Evolutionary conservation across 495 filamentous ascomycete genomes (phyloP).

Genomic region (Geopyxis carbonaria): DNA sequence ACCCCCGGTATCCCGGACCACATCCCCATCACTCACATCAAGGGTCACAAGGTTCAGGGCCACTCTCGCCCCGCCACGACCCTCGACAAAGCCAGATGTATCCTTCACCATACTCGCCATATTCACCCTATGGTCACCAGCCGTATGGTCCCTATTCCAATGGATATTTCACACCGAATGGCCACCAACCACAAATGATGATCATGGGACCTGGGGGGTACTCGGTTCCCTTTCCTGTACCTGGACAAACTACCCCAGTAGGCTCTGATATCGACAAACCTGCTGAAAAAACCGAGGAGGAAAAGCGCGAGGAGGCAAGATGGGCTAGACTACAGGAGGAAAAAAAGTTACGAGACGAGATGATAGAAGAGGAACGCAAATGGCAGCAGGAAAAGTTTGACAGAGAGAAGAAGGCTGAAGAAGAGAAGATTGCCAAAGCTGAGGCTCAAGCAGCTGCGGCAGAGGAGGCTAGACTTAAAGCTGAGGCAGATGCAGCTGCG

Average conservation of each 20-base stretch:
- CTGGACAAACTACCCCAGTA: slow-evolving; percentile 11
- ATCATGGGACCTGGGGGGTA: slow-evolving; percentile 23
- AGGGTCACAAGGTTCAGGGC: no score
- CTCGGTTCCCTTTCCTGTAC: slow-evolving; percentile 14
- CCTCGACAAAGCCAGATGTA: slow-evolving; percentile 8
- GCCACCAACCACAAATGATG: slow-evolving; percentile 21
- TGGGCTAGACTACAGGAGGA: slow-evolving; percentile 18
- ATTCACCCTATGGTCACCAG: slow-evolving; percentile 6
- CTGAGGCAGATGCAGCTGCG: slow-evolving; percentile 25
- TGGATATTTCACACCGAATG: slow-evolving; percentile 4
- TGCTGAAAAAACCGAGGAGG: slow-evolving; percentile 20
- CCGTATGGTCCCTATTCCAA: slow-evolving; percentile 3
- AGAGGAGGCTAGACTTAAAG: no score
- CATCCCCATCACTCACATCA: no score
- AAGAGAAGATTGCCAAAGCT: slow-evolving; percentile 22
- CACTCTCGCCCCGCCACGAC: slow-evolving; percentile 7
- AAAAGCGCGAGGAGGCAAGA: slow-evolving; percentile 19
- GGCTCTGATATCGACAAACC: slow-evolving; percentile 12
- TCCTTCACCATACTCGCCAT: not conserved
- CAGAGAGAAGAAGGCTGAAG: slow-evolving; percentile 21
- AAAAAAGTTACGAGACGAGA: slow-evolving; percentile 22
- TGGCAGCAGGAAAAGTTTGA: slow-evolving; percentile 22
- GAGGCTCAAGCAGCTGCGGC: slow-evolving; percentile 26
- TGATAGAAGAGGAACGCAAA: slow-evolving; percentile 22
- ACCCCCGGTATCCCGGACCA: slow-evolving; percentile 3